Evolutionary conservation across 306 rosid species (phyloP).

Genomic region (Parietaria judaica): DNA sequence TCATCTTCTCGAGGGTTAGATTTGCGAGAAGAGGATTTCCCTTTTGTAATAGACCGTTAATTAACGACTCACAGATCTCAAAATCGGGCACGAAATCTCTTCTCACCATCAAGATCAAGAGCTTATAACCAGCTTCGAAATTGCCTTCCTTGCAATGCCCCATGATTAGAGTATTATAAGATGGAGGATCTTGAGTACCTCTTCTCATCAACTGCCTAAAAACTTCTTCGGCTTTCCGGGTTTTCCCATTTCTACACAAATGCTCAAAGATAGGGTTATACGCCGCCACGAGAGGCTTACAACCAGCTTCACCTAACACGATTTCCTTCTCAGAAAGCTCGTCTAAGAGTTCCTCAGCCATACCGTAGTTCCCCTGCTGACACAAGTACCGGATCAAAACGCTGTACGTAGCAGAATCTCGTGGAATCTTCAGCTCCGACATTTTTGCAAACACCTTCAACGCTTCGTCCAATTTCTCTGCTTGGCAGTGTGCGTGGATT

Average conservation of each 20-base stretch:
- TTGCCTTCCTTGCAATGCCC: conserved; percentile 77
- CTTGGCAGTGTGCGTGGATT: conserved; percentile 51
- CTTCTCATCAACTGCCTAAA: conserved; percentile 78
- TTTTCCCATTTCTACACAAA: conserved; percentile 60
- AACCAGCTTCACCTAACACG: conserved; percentile 39
- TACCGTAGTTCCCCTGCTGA: conserved; percentile 38
- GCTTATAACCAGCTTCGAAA: conserved; percentile 49
- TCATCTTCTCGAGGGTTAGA: conserved; percentile 66
- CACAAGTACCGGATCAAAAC: conserved; percentile 58
- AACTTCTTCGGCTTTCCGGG: conserved; percentile 60
- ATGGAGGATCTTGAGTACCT: conserved; percentile 75
- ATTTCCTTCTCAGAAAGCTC: conserved; percentile 52
- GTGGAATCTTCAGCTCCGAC: conserved; percentile 37
- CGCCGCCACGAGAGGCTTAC: conserved; percentile 73
- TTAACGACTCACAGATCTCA: conserved; percentile 47
- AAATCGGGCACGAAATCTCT: conserved; percentile 61
- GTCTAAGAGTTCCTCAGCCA: conserved; percentile 61
- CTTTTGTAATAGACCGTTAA: conserved; percentile 56
- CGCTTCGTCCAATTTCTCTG: conserved; percentile 60
- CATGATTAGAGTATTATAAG: conserved; percentile 61
- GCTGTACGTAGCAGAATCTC: conserved; percentile 79
- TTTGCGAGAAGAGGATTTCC: conserved; percentile 66
- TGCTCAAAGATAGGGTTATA: conserved; percentile 57
- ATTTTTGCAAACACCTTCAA: conserved; percentile 51
- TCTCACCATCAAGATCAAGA: conserved; percentile 67